phyloP scores from a whole-genome alignment of 371 early-diverging fungal genomes.

The Mortierella sp. region DNA sequence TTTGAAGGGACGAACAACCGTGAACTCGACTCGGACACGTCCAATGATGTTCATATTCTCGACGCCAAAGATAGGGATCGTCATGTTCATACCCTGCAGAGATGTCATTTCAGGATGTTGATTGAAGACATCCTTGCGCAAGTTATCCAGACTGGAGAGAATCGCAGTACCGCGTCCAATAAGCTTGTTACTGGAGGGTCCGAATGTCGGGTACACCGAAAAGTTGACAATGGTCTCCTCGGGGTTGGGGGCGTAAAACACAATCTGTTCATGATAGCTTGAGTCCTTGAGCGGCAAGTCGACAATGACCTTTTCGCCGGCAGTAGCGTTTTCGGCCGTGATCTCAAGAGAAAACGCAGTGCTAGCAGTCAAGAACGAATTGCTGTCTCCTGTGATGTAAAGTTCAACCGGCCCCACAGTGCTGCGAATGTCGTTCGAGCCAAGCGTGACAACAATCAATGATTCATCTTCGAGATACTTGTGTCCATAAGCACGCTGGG shows the following conservation, averaged over 20 bases:
- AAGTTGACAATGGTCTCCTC: slow-evolving; percentile 70
- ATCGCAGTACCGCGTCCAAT: slow-evolving; percentile 71
- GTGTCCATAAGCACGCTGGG: slow-evolving; percentile 71
- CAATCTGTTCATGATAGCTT: slow-evolving; percentile 68
- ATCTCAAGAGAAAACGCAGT: slow-evolving; percentile 68
- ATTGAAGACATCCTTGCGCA: slow-evolving; percentile 37
- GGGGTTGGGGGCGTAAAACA: slow-evolving; percentile 62
- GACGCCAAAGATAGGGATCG: slow-evolving; percentile 67
- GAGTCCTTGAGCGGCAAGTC: slow-evolving; percentile 65
- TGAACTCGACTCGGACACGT: slow-evolving; percentile 68
- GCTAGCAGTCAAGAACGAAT: slow-evolving; percentile 52
- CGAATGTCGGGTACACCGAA: slow-evolving; percentile 75
- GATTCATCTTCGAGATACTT: slow-evolving; percentile 71
- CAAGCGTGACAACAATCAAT: slow-evolving; percentile 75
- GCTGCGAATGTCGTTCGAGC: slow-evolving; percentile 73
- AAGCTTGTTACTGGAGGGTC: slow-evolving; percentile 54
- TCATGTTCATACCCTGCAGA: slow-evolving; percentile 56
- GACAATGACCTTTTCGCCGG: slow-evolving; percentile 69
- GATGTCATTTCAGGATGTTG: slow-evolving; percentile 43
- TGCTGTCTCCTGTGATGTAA: slow-evolving; percentile 46
- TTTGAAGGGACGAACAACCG: slow-evolving; percentile 74
- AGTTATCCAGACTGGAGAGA: slow-evolving; percentile 57
- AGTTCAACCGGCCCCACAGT: slow-evolving; percentile 55
- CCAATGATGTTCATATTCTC: slow-evolving; percentile 70
- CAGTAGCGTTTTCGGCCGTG: slow-evolving; percentile 65